Evolutionary conservation across 768 basidiomycete species (phyloP).

Genomic region (Phlegmacium glaucopus): DNA sequence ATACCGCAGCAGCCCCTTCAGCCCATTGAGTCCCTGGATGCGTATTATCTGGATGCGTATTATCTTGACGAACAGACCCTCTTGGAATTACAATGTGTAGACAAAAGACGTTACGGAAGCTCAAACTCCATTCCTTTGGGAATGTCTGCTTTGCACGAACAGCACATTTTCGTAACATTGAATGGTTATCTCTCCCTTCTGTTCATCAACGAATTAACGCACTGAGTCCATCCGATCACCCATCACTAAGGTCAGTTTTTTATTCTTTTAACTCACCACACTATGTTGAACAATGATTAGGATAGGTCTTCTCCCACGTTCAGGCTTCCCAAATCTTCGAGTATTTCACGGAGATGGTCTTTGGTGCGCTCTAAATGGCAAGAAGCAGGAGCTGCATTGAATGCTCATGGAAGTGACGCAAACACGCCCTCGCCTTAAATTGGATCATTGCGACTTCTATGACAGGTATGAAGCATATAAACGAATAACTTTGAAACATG

Average conservation of each 20-base stretch:
- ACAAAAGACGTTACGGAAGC: conserved; percentile 27
- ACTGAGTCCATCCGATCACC: conserved; percentile 19
- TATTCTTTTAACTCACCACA: background rate
- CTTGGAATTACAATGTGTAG: conserved; percentile 27
- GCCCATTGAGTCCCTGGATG: conserved; percentile 34
- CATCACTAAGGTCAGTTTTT: conserved; percentile 24
- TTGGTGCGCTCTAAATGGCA: conserved; percentile 36
- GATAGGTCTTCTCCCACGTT: conserved; percentile 37
- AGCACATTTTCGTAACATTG: conserved; percentile 34
- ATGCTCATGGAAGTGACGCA: conserved; percentile 37
- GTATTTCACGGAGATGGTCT: conserved; percentile 40
- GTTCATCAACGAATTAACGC: conserved; percentile 15
- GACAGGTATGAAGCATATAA: conserved; percentile 29
- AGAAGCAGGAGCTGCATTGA: conserved; percentile 37
- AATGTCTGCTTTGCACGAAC: conserved; percentile 26
- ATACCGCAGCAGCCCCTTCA: conserved; percentile 19
- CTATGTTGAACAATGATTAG: conserved; percentile 16
- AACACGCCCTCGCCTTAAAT: conserved; percentile 37
- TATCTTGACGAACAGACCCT: conserved; percentile 27
- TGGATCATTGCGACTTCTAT: conserved; percentile 38
- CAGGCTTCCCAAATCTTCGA: conserved; percentile 40
- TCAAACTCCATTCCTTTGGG: conserved; percentile 29
- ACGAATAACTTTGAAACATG: conserved; percentile 36
- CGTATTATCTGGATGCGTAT: conserved; percentile 28
- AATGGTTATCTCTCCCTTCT: conserved; percentile 38